Base-by-base conservation (phyloP, 495 filamentous ascomycete species). In the Paragyromitra xinjiangensis region DNA sequence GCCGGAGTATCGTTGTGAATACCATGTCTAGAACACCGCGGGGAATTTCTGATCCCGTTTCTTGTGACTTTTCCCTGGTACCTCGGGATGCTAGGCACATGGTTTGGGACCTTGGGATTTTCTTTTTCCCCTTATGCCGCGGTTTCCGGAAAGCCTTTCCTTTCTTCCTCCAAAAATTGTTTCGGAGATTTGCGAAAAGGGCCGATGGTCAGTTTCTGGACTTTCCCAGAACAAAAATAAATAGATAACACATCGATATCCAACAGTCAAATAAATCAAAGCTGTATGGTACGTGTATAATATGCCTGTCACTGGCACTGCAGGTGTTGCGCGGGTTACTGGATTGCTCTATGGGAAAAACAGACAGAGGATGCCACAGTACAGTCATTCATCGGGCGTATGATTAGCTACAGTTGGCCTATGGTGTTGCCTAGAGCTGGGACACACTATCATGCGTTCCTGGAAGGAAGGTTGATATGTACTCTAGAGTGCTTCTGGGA, bases 111-210 rank as follows among this genome's bases (percentile, higher is more conserved):
- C 50, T 66, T 64, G 22, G 9, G 58, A 65, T 24, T 73, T 62
- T 61, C 24, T 63, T 53, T 65, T 61, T 71, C 11, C 39, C 42
- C 40, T 64, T 73, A 71, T 76, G 73, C 73, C 67, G 68, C 59
- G 50, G 73, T 48, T 64, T 76, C 67, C 73, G 73, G 67, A 42
- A 71, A 34, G 69, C 44, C 58, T 42, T 71, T 53, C 72, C 45
- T 55, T 75, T 45, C 65, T 39, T 29, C 50, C 44, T 34, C 37
- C 64, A 2, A 44, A 26, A 50, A 19, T 14, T 58, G 16, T 64
- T 69, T 71, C 45, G 59, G 48, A 64, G 39, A 70, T 64, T 75
- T 71, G 48, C 22, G 34, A 58, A 12, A 69, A 59, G 55, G 53
- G 45, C 22, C 37, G 40, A 8, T 6, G 24, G 29, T 59, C 40